Base-by-base conservation (phyloP, 768 basidiomycete genomes). In the Tricholoma saponaceum region DNA sequence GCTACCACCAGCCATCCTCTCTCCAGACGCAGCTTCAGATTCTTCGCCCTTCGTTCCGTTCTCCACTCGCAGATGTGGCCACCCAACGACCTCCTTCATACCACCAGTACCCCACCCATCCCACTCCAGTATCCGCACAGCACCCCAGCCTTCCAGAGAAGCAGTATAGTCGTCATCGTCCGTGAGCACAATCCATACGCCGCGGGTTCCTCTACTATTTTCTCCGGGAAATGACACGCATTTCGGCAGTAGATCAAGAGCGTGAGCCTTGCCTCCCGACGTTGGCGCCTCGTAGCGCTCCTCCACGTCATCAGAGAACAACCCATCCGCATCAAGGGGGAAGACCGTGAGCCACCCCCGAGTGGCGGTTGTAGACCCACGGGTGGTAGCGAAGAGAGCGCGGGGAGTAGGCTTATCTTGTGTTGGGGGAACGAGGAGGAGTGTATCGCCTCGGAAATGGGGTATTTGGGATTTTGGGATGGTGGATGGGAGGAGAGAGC, bases 251-350 rank as follows among this genome's bases (percentile, higher is more conserved):
- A 82, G 55, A 55, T 82, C 80, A 9, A 82, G 69, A 3, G 80
- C 82, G 55, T 82, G 76, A 12, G 82, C 82, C 67, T 78, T 81
- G 1, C 82, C 80, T 12, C 79, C 79, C 0, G 77, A 76, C 1
- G 80, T 82, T 1, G 72, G 70, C 0, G 80, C 80, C 57, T 82
- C 71, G 59, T 70, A 77, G 20, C 75, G 66, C 52, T 76, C 68
- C 46, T 63, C 62, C 1, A 60, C 60, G 12, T 66, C 68, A 8
- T 60, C 60, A 39, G 60, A 49, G 57, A 79, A 75, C 14, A 66
- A 30, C 13, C 80, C 80, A 22, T 74, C 64, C 6, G 61, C 60
- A 51, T 77, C 73, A n/a, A 82, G 70, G 8, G 69, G 58, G 57
- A 80, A 80, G 0, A 76, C 66, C 52, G 70, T 70, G 3, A 80